Percentiles rank a stretch among this genome's conserved stretches.
phyloP scores from a whole-genome alignment of 768 basidiomycete species.

The Rhodosporidiobolus odoratus region DNA sequence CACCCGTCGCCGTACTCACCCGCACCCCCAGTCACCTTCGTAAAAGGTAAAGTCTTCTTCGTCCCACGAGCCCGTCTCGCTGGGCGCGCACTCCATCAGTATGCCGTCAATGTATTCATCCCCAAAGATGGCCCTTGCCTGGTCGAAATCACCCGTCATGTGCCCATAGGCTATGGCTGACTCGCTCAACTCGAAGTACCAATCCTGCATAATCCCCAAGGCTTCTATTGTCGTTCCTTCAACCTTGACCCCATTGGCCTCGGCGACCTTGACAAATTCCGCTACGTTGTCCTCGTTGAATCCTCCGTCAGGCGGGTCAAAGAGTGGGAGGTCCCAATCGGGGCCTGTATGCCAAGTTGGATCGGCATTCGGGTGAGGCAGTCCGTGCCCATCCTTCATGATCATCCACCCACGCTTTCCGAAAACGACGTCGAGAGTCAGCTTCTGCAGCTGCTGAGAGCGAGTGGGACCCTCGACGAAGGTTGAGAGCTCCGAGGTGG shows the following conservation, averaged over 20 bases:
- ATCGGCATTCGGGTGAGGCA: neutral
- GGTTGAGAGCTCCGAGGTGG: neutral
- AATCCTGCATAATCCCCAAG: neutral
- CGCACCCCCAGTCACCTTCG: neutral
- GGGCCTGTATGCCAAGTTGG: neutral
- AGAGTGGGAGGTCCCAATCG: neutral
- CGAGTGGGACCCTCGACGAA: neutral
- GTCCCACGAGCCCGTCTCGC: neutral
- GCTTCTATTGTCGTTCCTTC: slow-evolving; percentile 1
- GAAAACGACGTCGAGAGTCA: slow-evolving; percentile 8
- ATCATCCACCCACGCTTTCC: slow-evolving; percentile 2
- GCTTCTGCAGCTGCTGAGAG: neutral
- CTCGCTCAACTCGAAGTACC: neutral
- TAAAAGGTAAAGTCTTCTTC: neutral
- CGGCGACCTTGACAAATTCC: neutral
- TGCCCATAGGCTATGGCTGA: neutral
- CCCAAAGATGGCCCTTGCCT: neutral
- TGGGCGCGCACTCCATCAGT: neutral
- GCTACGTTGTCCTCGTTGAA: neutral
- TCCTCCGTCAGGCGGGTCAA: neutral
- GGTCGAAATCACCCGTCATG: neutral
- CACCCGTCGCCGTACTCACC: no score
- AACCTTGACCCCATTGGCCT: neutral
- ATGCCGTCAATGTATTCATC: slow-evolving; percentile 1
- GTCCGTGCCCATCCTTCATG: neutral